phyloP scores from a whole-genome alignment of 2,329 filamentous ascomycete genomes.

The Colletotrichum sojae region DNA sequence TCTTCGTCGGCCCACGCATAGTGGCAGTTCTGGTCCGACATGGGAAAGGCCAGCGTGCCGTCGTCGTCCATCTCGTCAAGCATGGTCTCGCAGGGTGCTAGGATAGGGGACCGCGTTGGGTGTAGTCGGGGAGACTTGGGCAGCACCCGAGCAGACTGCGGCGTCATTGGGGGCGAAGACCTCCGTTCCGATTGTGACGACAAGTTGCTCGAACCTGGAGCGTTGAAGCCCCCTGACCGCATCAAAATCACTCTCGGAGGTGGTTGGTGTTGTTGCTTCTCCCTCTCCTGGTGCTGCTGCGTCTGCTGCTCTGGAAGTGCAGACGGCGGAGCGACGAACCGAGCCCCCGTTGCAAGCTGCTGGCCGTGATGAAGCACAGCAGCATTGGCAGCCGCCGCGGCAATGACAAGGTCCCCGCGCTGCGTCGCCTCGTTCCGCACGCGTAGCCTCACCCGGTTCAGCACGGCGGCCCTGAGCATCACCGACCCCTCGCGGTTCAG shows the following conservation, averaged over 20 bases:
- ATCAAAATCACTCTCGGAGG: slow-evolving; percentile 31
- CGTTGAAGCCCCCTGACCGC: slow-evolving; percentile 3
- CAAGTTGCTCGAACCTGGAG: background rate
- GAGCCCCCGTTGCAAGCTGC: slow-evolving; percentile 50
- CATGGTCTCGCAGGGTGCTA: slow-evolving; percentile 47
- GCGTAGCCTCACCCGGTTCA: slow-evolving; percentile 71
- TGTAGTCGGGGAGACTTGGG: slow-evolving; percentile 27
- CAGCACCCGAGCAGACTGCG: slow-evolving; percentile 6
- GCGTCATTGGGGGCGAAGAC: slow-evolving; percentile 5
- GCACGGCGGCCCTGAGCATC: slow-evolving; percentile 74
- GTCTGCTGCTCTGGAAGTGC: slow-evolving; percentile 10
- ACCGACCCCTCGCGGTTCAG: slow-evolving; percentile 64
- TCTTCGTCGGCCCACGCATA: slow-evolving; percentile 58
- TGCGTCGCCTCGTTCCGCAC: slow-evolving; percentile 56
- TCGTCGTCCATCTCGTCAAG: slow-evolving; percentile 59
- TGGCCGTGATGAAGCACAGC: slow-evolving; percentile 53
- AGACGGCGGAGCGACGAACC: slow-evolving; percentile 46
- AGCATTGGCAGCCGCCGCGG: slow-evolving; percentile 51
- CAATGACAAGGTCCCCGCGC: slow-evolving; percentile 49
- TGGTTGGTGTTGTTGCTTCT: background rate
- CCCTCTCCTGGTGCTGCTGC: background rate
- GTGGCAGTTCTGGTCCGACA: slow-evolving; percentile 59
- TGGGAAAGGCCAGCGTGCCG: slow-evolving; percentile 62
- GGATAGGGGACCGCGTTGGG: slow-evolving; percentile 41
- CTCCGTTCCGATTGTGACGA: slow-evolving; percentile 4